Evolutionary conservation across 208 protist species (phyloP), one percentile per base, ranked within the genome.

Genomic region (Trypanosoma grayi): DNA sequence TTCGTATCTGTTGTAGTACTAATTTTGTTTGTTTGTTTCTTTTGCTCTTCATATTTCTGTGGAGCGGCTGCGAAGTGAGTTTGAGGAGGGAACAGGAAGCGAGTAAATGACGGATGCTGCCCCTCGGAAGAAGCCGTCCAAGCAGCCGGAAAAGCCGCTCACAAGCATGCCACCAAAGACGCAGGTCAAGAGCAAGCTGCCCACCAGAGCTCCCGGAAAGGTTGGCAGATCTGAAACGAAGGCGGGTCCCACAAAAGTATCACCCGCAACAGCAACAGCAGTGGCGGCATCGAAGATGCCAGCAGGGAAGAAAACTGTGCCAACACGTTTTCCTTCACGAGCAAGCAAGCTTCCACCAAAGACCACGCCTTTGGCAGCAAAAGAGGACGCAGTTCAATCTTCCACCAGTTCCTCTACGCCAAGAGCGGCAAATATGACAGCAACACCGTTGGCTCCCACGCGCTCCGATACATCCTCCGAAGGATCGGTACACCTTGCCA

Each of bases 31-130:
- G 13, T 13, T 39, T 14, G 13, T 67, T 46, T 62, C 50, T 62
- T 59, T 68, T 34, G 48, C 39, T 61, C 55, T 66, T 66, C 3
- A 37, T 55, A 4, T 34, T 25, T 27, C 4, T 25, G 24, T 46
- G 33, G 6, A 51, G 14, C 7, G 25, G 56, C 0, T 18, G 27
- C 6, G 13, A 47, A 67, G 57, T 44, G 24, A 59, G 18, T 27
- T 25, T 14, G 14, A n/a, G 22, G 45, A 37, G 50, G 45, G 13
- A 46, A 60, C 16, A 34, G 41, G 20, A 46, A 39, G 31, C 0
- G 16, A 3, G 27, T n/a, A 30, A 33, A 60, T 58, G 60, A 7
- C 18, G 16, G 47, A 36, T 50, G 27, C n/a, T 2, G 10, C 20
- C 33, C 33, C 27, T 30, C 37, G n/a, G n/a, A 57, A 66, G 33